phyloP scores from a whole-genome alignment of 768 basidiomycete genomes.

The Kwoniella bestiolae region DNA sequence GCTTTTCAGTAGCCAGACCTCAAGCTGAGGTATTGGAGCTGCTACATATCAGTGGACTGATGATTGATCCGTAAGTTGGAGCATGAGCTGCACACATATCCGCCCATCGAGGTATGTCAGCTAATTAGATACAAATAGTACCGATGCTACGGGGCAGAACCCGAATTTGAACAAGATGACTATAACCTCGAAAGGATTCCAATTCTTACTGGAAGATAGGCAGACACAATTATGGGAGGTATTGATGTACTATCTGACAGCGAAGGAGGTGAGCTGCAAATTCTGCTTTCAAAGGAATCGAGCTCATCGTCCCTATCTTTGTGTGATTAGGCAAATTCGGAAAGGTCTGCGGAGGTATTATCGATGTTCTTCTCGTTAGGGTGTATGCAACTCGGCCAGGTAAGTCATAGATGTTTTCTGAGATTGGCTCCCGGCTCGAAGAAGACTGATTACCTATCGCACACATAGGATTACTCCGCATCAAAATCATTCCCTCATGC shows the following conservation, averaged over 20 bases:
- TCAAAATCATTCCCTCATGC: slow-evolving; percentile 78
- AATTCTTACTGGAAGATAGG: slow-evolving; percentile 91
- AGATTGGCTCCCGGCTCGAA: neutral
- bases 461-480: slow-evolving; percentile 79
- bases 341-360: slow-evolving; percentile 89
- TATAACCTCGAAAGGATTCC: slow-evolving; percentile 94
- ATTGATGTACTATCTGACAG: slow-evolving; percentile 82
- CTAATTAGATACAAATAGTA: slow-evolving; percentile 53
- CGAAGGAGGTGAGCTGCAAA: slow-evolving; percentile 67
- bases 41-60: slow-evolving; percentile 80
- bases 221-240: slow-evolving; percentile 96
- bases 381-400: slow-evolving; percentile 90
- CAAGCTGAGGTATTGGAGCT: slow-evolving; percentile 82
- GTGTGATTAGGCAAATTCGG: slow-evolving; percentile 61
- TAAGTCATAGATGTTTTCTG: slow-evolving; percentile 56
- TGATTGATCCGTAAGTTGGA: slow-evolving; percentile 71
- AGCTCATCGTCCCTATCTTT: neutral
- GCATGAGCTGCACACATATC: neutral
- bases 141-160: slow-evolving; percentile 21
- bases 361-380: slow-evolving; percentile 96
- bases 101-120: neutral
- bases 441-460: slow-evolving; percentile 2
- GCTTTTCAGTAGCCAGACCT: slow-evolving; percentile 73
- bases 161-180: slow-evolving; percentile 46
- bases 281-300: neutral